Percentiles rank a stretch among this genome's conserved stretches.
phyloP scores from a whole-genome alignment of 495 filamentous ascomycete genomes.

The Penicillium odoratum region DNA sequence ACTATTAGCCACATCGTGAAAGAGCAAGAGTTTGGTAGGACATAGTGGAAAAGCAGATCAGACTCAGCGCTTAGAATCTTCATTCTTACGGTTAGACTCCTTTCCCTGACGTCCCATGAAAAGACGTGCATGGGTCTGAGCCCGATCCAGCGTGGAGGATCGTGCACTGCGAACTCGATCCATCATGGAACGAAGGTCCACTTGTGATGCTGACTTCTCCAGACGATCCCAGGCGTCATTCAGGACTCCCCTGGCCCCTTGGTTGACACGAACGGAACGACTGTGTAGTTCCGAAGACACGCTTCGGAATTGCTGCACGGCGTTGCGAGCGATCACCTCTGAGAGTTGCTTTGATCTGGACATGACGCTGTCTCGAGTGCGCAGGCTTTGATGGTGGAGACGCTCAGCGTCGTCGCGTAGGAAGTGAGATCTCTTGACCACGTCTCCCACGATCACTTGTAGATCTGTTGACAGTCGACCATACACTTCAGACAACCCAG shows the following conservation, averaged over 20 bases:
- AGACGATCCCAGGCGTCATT: conserved; percentile 35
- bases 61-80: background rate
- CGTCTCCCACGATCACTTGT: conserved; percentile 49
- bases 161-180: conserved; percentile 37
- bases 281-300: conserved; percentile 34
- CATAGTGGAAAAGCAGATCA: background rate
- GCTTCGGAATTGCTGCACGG: conserved; percentile 36
- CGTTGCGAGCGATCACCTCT: conserved; percentile 34
- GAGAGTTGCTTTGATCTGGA: conserved; percentile 41
- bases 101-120: conserved; percentile 28
- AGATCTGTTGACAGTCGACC: conserved; percentile 52
- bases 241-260: conserved; percentile 30
- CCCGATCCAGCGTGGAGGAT: conserved; percentile 34
- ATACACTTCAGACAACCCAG: conserved; percentile 40
- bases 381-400: conserved; percentile 27
- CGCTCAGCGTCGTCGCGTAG: conserved; percentile 34
- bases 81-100: conserved; percentile 8
- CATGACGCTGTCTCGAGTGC: conserved; percentile 30
- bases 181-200: conserved; percentile 31
- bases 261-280: conserved; percentile 30
- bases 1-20: conserved; percentile 8
- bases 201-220: conserved; percentile 23
- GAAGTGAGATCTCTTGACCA: conserved; percentile 43
- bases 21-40: conserved; percentile 11
- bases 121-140: conserved; percentile 40